Base-by-base conservation (phyloP, 176 grass and related monocot species). In the Musa beccarii region DNA sequence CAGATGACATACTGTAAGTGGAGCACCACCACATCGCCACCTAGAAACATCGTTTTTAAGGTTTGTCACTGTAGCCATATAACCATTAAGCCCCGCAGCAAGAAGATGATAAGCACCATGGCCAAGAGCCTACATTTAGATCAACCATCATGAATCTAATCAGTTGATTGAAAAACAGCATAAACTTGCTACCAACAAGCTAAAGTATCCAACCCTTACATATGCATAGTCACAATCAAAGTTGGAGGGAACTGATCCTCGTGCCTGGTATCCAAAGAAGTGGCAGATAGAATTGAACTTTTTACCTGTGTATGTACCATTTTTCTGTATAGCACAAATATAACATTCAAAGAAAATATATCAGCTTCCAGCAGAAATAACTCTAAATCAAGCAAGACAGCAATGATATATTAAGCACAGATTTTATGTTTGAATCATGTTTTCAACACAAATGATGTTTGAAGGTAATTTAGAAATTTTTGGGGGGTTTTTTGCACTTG, bases 191-290 rank as follows among this genome's bases (percentile, higher is more conserved):
- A 17, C 3, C 12, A 24, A 74, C 8, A 24, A 9, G 24, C 24
- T 51, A 10, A 49, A 8, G 3, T 54, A 43, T 14, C 69, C 17
- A 20, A 9, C 24, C 9, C 85, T 75, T 78, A 91, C 89, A 80
- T 91, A 87, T 72, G 85, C 89, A 21, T 91, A 91, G 66, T 83
- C 74, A 0, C 89, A 91, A 70, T 91, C 89, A 80, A 91, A 91
- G 49, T 85, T 87, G 21, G 89, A 91, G 0, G 89, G 89, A 22
- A 83, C n/a, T 20, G 89, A 91, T 51, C 89, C 85, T 52, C 89
- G 80, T 82, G 85, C 89, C 29, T 91, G 85, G 75, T 87, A 91
- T 80, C 89, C 85, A 51, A 87, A 91, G 79, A 91, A 91, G 80
- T 91, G 89, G 22, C 89, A 91, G 8, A 91, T 83, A 11, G 89